A percentile compares a stretch with the other conserved stretches of the same genome.
Conservation (phyloP, 2,329 filamentous ascomycete species). For the Hypoxylon sp. region DNA sequence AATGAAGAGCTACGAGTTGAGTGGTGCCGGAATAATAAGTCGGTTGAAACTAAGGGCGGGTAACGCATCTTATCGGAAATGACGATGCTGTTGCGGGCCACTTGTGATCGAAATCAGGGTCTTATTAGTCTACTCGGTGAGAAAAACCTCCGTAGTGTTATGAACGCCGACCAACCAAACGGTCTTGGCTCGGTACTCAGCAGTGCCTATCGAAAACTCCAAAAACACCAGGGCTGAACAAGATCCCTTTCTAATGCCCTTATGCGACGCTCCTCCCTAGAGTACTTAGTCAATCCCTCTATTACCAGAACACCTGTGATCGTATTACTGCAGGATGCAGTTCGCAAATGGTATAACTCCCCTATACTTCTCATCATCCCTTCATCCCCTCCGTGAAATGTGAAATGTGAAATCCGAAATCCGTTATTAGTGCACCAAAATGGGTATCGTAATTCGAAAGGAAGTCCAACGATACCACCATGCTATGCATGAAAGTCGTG, state of each 20-base stretch:
- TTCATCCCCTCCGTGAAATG: conserved; percentile 21
- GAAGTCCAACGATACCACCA: conserved; percentile 41
- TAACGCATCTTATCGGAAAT: conserved; percentile 30
- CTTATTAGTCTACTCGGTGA: conserved; percentile 33
- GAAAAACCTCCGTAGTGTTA: conserved; percentile 26
- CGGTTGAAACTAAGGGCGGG: conserved; percentile 28
- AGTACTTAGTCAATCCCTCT: conserved; percentile 13
- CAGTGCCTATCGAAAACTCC: conserved; percentile 11
- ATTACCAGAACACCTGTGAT: conserved; percentile 27
- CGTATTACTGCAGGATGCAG: conserved; percentile 21
- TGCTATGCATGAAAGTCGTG: conserved; percentile 39
- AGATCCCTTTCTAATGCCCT: conserved; percentile 36
- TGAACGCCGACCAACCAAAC: conserved; percentile 29
- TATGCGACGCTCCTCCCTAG: conserved; percentile 30
- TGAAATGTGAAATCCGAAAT: conserved; percentile 29
- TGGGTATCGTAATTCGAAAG: conserved; percentile 48
- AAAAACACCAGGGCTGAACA: conserved; percentile 34
- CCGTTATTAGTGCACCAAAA: conserved; percentile 31
- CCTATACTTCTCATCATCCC: conserved; percentile 8
- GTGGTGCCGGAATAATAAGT: conserved; percentile 18
- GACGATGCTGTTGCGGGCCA: conserved; percentile 8
- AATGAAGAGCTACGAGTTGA: conserved; percentile 3
- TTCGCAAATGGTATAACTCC: conserved; percentile 20
- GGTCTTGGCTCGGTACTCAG: conserved; percentile 12
- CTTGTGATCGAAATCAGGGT: conserved; percentile 19